These are phyloP conservation scores for Pythium volutum DNA, from an alignment of 352 stramenopile genomes.

Conservation along the genomic window DNA sequence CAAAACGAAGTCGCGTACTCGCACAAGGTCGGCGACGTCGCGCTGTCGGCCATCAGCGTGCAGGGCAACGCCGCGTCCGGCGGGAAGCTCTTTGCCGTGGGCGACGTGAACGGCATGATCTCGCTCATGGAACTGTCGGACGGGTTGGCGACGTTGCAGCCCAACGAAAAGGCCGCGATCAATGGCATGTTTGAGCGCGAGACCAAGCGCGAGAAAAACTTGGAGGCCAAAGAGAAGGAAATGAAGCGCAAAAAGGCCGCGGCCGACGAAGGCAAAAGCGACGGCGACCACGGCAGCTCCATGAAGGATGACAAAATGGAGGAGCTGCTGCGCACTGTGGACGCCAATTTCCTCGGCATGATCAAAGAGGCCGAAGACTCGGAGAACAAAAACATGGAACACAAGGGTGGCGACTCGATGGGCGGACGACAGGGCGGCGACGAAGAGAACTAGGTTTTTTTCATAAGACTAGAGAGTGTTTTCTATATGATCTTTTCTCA, in stretches of 20 bases:
- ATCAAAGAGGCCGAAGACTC: conserved; percentile 95
- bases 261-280: conserved; percentile 78
- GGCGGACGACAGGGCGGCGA: conserved; percentile 30
- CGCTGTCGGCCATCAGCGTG: conserved; percentile 91
- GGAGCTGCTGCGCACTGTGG: conserved; percentile 89
- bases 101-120: conserved; percentile 95
- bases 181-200: conserved; percentile 96
- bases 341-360: conserved; percentile 94
- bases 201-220: conserved; percentile 96
- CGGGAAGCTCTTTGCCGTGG: conserved; percentile 93
- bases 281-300: conserved; percentile 43
- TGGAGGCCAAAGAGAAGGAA: conserved; percentile 90
- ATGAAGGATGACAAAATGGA: conserved; percentile 94
- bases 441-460: conserved; percentile 26
- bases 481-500: too few relatives aligned
- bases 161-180: conserved; percentile 94
- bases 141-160: conserved; percentile 86
- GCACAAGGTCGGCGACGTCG: conserved; percentile 94
- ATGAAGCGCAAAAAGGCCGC: conserved; percentile 79
- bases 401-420: conserved; percentile 47
- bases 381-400: conserved; percentile 88
- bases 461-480: too few relatives aligned
- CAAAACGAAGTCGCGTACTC: conserved; percentile 97
- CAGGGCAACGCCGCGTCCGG: conserved; percentile 88
- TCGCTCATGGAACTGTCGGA: conserved; percentile 95